Evolutionary conservation across 345 rosid species (phyloP), one percentile per base, ranked within the genome.

Genomic region (Eucalyptus regnans): DNA sequence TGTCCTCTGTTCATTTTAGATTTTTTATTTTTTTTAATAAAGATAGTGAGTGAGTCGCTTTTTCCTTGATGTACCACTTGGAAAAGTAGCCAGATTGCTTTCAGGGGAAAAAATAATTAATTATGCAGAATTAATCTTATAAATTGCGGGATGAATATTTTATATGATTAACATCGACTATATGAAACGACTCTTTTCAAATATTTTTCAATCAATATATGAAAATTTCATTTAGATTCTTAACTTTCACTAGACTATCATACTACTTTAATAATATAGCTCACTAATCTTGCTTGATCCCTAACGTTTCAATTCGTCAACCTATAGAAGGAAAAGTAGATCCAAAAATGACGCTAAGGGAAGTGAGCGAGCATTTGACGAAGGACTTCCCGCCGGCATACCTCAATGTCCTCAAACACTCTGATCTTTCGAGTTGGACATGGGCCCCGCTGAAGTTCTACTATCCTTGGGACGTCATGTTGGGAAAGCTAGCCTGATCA

Each of bases 301-400:
- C 50, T 46, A 44, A 85, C 17, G 37, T 85, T 41, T 29, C 18
- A 41, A 18, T 85, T 27, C 41, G 23, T 29, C 86, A 8, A 46
- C 33, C 20, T 10, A 31, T 85, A 85, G 4, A 49, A 22, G 12
- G 27, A 10, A 31, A 49, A 85, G 25, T 49, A 46, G 86, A 50
- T 43, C 86, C 11, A 54, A 54, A 50, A 89, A 90, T 58, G 44
- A 90, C 91, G 4, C 91, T 87, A 80, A 90, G 54, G 86, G 86
- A 91, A 52, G 51, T 90, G 9, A 54, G 88, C 22, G 88, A 89
- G 16, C 89, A 90, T 17, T 48, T 87, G 31, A 90, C 88, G 9
- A 50, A 88, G 27, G 87, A 87, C 83, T 88, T 93, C n/a, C 95
- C 93, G 6, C 56, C 80, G 31, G 5, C 17, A 31, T 87, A 5